Base-by-base conservation (phyloP, 2,329 filamentous ascomycete genomes). In the Cercospora zeina region DNA sequence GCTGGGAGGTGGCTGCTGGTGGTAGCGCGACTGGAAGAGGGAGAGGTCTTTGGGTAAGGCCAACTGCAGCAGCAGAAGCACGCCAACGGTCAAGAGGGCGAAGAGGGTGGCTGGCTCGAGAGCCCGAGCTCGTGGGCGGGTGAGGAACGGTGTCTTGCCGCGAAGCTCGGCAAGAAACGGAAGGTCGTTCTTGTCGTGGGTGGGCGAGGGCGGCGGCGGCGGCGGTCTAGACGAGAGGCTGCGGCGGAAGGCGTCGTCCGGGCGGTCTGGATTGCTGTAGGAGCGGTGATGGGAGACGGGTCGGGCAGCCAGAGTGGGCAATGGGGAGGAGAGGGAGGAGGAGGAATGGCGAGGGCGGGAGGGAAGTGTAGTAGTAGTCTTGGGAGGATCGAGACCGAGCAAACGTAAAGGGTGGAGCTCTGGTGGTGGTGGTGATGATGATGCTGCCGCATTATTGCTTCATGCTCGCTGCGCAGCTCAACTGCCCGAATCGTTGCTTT, bases 81-180 rank as follows among this genome's bases (percentile, higher is more conserved):
- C 21, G 14, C 59, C 36, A 36, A 67, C 10, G 49, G 58, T 55
- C 24, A 65, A 14, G 54, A 67, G 59, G 37, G 58, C 53, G 59
- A 64, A 57, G 24, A 67, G 61, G 27, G 62, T 62, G 14, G 62
- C 58, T 16, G 64, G 62, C 54, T 60, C 58, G 13, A 36, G 45
- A 33, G 49, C 42, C 45, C 54, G 49, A 16, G 62, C 36, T 56
- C 58, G 39, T 13, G 62, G 58, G 45, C 58, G 65, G 57, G 61
- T 34, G 33, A 62, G 54, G 50, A 62, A 45, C 37, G 59, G 27
- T 53, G 58, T 56, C 57, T 62, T 65, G 33, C 62, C 58, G 56
- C 65, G 68, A 34, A 73, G 68, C 39, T 73, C 69, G 49, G 63
- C 67, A 21, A 73, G 65, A 59, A 73, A 73, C 24, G 70, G 69